Evolutionary conservation across 2,329 filamentous ascomycete species (phyloP), one percentile per base, ranked within the genome.

Genomic region (Cladophialophora chaetospira): DNA sequence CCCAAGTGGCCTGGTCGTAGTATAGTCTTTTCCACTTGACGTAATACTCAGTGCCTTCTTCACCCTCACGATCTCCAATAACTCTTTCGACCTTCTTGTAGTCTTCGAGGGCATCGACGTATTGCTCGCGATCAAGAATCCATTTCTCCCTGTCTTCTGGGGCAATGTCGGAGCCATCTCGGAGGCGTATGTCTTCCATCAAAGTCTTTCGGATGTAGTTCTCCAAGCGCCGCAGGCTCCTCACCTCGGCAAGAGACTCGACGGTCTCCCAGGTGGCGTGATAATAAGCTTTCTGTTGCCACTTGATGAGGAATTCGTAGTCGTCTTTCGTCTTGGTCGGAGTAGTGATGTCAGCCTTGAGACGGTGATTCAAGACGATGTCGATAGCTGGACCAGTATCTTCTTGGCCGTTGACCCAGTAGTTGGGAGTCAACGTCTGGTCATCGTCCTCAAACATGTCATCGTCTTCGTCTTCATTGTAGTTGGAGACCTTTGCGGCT

Each of bases 1-100:
- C 94, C 95, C 95, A 99, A 1, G 95, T 99, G 73, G 89, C 96
- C 61, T 87, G 87, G 67, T 97, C 92, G 70, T 99, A 99, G 50
- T 88, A 89, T 49, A 97, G 82, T 9, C 90, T 89, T 73, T 94
- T 96, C 91, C 94, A 99, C 76, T 99, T 99, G 73, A 97, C 88
- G 63, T 87, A 90, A 72, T 99, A 99, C 71, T 97, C 91, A 0
- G 84, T 84, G 46, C 86, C 90, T 6, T 89, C 87, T 11, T 94
- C 91, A 21, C 87, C 88, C 56, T 91, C 85, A 61, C 89, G 86
- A 57, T 87, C 83, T 52, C 89, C 89, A 66, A 99, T 96, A 57
- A 99, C 87, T 66, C 94, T 86, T 72, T 99, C 94, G 28, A 97
- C 91, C 66, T 94, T 87, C 61, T 89, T 94, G 73, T 90, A 96